Percentiles rank a stretch among this genome's conserved stretches.
Conservation (phyloP, 768 basidiomycete genomes). For the Psilocybe subaeruginosa region DNA sequence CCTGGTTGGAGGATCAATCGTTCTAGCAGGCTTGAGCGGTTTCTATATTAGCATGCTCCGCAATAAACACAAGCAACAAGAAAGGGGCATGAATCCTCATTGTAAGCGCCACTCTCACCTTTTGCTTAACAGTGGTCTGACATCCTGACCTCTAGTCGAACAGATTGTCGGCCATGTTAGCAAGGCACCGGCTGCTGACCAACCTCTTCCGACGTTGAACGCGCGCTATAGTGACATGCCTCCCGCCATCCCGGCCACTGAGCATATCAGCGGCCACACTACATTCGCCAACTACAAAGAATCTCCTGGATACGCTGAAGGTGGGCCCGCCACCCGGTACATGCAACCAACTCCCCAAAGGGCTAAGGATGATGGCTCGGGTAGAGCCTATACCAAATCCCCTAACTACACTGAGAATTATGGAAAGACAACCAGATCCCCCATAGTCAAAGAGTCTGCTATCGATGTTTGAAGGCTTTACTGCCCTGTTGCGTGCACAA, state of each 20-base stretch:
- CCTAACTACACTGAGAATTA: constrained; percentile 36
- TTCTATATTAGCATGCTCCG: constrained; percentile 32
- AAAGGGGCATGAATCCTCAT: constrained; percentile 30
- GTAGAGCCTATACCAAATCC: constrained; percentile 34
- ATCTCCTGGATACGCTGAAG: constrained; percentile 19
- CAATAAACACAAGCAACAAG: constrained; percentile 29
- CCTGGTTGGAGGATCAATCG: constrained; percentile 30
- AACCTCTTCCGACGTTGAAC: constrained; percentile 13
- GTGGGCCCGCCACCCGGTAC: constrained; percentile 16
- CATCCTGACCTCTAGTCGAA: constrained; percentile 27
- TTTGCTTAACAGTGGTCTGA: neutral
- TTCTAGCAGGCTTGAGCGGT: constrained; percentile 28
- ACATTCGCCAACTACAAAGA: constrained; percentile 28
- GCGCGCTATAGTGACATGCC: constrained; percentile 17
- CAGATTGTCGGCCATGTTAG: constrained; percentile 30
- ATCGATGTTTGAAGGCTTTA: neutral
- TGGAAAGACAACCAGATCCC: constrained; percentile 26
- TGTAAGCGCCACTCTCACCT: constrained; percentile 23
- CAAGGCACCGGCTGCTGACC: constrained; percentile 14
- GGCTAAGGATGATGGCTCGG: constrained; percentile 23
- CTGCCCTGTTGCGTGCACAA: neutral
- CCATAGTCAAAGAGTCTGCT: neutral
- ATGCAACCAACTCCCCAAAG: constrained; percentile 36
- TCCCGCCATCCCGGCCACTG: constrained; percentile 21
- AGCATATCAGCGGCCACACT: constrained; percentile 29